Percentiles rank a stretch among this genome's conserved stretches.
Evolutionary conservation across 805 yeast species (phyloP).

Genomic region (Metschnikowia kofuensis): DNA sequence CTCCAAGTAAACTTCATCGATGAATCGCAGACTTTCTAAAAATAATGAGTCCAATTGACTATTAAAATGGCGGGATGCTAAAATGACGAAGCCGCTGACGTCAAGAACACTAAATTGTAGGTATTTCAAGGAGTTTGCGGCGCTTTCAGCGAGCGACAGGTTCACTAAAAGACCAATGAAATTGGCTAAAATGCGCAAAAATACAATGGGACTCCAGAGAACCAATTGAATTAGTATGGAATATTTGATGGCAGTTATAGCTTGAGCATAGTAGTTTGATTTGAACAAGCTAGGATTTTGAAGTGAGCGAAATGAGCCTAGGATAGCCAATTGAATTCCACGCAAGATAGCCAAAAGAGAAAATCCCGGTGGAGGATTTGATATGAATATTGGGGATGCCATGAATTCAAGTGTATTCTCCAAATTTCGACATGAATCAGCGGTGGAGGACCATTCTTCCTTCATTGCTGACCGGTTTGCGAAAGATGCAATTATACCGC

Average conservation of each 20-base stretch:
- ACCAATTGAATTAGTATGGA: constrained; percentile 37
- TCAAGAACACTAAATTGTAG: constrained; percentile 39
- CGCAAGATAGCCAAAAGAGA: constrained; percentile 46
- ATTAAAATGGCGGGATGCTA: constrained; percentile 33
- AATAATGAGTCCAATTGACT: constrained; percentile 42
- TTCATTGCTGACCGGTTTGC: neutral
- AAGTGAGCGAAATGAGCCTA: constrained; percentile 47
- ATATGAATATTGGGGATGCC: constrained; percentile 60
- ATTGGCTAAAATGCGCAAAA: constrained; percentile 16
- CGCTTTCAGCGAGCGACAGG: constrained; percentile 7
- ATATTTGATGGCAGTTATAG: constrained; percentile 30
- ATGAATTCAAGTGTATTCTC: constrained; percentile 21
- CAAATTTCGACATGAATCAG: no score
- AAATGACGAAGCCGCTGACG: constrained; percentile 38
- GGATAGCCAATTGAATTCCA: constrained; percentile 51
- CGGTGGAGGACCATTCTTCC: no score
- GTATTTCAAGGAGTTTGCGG: constrained; percentile 20
- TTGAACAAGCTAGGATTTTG: constrained; percentile 37
- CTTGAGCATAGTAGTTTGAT: constrained; percentile 33
- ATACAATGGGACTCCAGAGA: constrained; percentile 22
- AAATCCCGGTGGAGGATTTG: constrained; percentile 56
- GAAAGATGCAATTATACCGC: neutral
- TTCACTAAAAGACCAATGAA: constrained; percentile 5
- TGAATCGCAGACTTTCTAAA: constrained; percentile 33
- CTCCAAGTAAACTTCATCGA: constrained; percentile 25